Evolutionary conservation across 768 basidiomycete species (phyloP).

Genomic region (Termitomyces sp.): DNA sequence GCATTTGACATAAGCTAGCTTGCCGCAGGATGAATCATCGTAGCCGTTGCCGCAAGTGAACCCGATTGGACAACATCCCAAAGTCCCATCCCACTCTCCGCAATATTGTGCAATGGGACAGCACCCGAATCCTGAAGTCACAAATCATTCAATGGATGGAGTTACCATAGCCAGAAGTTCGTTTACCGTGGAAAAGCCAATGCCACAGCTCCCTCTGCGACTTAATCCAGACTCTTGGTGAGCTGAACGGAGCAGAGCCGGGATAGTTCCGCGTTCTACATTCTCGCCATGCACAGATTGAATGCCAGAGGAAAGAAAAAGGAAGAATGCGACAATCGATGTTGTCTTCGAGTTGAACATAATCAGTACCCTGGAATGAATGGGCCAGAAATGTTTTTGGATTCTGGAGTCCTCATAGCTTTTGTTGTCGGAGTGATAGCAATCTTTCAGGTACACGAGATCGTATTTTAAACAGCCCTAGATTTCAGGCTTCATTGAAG

Average conservation of each 20-base stretch:
- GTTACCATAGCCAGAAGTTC: background rate
- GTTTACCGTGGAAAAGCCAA: background rate
- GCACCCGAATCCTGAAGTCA: conserved; percentile 14
- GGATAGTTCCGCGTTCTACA: background rate
- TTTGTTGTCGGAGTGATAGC: background rate
- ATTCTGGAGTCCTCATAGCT: background rate
- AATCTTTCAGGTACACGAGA: conserved; percentile 3
- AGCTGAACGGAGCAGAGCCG: conserved; percentile 1
- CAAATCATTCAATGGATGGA: background rate
- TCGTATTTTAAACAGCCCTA: background rate
- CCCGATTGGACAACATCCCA: conserved; percentile 21
- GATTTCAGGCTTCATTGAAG: background rate
- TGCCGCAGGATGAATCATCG: conserved; percentile 10
- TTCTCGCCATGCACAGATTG: background rate
- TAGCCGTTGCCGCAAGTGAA: conserved; percentile 17
- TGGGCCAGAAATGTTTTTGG: background rate
- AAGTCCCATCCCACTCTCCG: conserved; percentile 19
- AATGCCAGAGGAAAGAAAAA: background rate
- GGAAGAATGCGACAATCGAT: background rate
- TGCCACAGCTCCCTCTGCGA: conserved; percentile 2
- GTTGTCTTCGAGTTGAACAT: background rate
- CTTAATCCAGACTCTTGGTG: background rate
- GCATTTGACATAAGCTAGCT: conserved; percentile 15
- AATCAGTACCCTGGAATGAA: background rate
- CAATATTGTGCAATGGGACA: conserved; percentile 22